Base-by-base conservation (phyloP, 176 grass and related monocot genomes). In the Musa itinerans region DNA sequence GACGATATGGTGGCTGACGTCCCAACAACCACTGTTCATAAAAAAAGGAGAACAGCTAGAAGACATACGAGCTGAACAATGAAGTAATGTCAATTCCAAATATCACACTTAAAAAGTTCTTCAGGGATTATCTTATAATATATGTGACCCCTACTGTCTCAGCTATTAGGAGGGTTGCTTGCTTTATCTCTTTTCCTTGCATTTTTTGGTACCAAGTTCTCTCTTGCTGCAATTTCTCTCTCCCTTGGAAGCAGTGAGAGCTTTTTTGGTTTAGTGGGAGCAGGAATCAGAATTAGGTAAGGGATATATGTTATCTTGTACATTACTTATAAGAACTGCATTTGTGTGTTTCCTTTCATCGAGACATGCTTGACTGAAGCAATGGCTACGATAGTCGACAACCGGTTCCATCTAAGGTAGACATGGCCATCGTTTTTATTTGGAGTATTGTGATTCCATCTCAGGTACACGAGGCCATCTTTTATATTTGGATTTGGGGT, bases 301-400 rank as follows among this genome's bases (percentile, higher is more conserved):
- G 4, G 16, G 6, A 8, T 5, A 56, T 12, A 56, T 56, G 14
- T 43, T 43, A 43, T 43, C 54, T 16, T 1, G 17, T 61, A 21
- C 2, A 1, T 61, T 21, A 61, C n/a, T 5, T 16, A 56, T 0
- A 20, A 61, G 13, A 61, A 61, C 1, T 61, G 57, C 19, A 61
- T 59, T 56, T 54, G 22, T 73, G 49, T 73, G 51, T 21, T 12
- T 55, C 50, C 71, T 73, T 56, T 9, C 71, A 73, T 56, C 50
- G 26, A 53, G 43, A 72, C 69, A 72, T 72, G 69, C 51, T 55
- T 56, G 12, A 54, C 51, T 56, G 21, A 50, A 20, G 49, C 64
- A 22, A 67, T 67, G 34, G 34, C 34, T 43, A 43, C 4, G 34
- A 4, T 6, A 43, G 3, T 43, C 34, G 34, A 43, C 34, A 43